Percentiles rank a stretch among this genome's conserved stretches.
These are phyloP conservation scores for Ceratocystis diversiconidia DNA, from an alignment of 2,329 filamentous ascomycete species.

Conservation along the genomic window DNA sequence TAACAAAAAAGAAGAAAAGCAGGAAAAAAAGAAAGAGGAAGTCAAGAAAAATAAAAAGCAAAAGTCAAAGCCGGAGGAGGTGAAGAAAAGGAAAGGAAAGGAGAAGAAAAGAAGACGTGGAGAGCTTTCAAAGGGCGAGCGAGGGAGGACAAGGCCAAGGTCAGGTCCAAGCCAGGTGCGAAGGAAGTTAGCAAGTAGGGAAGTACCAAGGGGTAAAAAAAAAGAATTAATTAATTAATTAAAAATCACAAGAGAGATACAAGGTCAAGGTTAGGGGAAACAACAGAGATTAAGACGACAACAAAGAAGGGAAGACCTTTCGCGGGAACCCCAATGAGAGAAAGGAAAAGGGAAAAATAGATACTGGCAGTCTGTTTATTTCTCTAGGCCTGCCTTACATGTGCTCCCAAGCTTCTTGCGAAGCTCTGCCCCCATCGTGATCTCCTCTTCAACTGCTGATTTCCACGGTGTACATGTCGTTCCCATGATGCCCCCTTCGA, in stretches of 20 bases:
- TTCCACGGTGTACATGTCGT: background rate
- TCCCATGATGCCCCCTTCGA: background rate
- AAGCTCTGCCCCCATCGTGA: too few relatives aligned
- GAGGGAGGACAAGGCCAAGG: conserved; percentile 12
- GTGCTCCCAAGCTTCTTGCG: too few relatives aligned
- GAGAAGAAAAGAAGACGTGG: conserved; percentile 19
- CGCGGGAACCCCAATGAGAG: too few relatives aligned
- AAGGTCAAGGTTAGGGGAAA: background rate
- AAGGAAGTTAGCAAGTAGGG: conserved; percentile 14
- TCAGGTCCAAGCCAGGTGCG: conserved; percentile 7
- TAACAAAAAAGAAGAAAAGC: conserved; percentile 20
- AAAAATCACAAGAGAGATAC: background rate
- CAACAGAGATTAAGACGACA: background rate
- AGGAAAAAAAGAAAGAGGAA: conserved; percentile 7
- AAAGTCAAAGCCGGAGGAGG: conserved; percentile 6
- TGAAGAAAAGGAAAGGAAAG: conserved; percentile 25
- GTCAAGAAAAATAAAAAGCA: conserved; percentile 21
- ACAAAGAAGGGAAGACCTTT: background rate
- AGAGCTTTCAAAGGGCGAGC: conserved; percentile 12
- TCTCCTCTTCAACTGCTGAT: too few relatives aligned
- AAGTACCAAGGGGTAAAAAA: background rate
- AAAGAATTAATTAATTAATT: background rate
- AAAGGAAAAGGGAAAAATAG: too few relatives aligned
- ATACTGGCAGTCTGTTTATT: too few relatives aligned
- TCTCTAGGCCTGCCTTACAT: too few relatives aligned